Base-by-base conservation (phyloP, 768 basidiomycete genomes). In the Lactifluus rugatus region DNA sequence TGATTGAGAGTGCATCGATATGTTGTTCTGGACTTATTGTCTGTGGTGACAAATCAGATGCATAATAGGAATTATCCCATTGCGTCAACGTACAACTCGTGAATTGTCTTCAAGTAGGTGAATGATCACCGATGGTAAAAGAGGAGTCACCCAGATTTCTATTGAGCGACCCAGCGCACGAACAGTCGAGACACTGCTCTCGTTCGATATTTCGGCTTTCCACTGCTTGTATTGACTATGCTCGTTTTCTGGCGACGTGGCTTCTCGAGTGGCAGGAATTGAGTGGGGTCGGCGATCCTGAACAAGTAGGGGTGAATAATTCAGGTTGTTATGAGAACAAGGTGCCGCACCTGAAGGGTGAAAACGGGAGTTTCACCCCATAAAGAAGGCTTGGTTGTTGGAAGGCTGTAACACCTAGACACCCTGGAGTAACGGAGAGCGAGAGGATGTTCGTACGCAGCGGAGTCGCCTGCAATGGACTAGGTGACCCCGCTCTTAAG, bases 191-290 rank as follows among this genome's bases (percentile, higher is more conserved):
- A 31, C 36, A 37, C 32, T 46, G 25, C 39, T 28, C 16, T 42
- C 17, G 49, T 68, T 68, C 46, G 64, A 63, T 66, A 78, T 76
- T 60, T 79, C 78, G 14, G 70, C 58, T 61, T 78, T 88, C 90
- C 89, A 92, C 66, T 88, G 81, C 44, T 25, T 26, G 86, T 89
- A n/a, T 81, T 77, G 36, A 89, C 73, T 31, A 21, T 23, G n/a
- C 3, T 47, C 36, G 28, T 34, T 21, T 13, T 46, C 59, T 9
- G 37, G 17, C 19, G n/a, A 28, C 26, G 28, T 7, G 5, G 23
- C 17, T 26, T 36, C 54, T 10, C 34, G 54, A 21, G n/a, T 19
- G 32, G 10, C n/a, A 48, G 45, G 48, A 26, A 42, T 14, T 52
- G 59, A 25, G 14, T 39, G 34, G 0, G 54, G 54, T 6, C 59